phyloP scores from a whole-genome alignment of 352 stramenopile species.

The Phytophthora rubi region DNA sequence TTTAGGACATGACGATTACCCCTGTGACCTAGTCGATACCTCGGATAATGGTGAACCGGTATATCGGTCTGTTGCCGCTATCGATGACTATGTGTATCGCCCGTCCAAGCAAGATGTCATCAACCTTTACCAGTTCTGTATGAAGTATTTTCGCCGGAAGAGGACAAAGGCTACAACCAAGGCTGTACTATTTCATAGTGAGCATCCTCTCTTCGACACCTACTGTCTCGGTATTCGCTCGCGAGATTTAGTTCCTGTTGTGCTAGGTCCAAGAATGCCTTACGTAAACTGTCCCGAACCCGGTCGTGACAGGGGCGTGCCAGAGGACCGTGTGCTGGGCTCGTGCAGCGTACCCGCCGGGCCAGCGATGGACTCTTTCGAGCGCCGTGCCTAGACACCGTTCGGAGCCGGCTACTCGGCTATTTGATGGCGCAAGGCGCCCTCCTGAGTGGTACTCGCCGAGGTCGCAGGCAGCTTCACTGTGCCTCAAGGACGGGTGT shows the following conservation, averaged over 20 bases:
- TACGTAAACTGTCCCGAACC: not conserved
- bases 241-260: not conserved
- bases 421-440: no score
- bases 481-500: no score
- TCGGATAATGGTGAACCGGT: not conserved
- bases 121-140: constrained; percentile 4
- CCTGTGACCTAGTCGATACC: not conserved
- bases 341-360: no score
- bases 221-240: not conserved
- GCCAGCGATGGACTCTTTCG: no score
- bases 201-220: not conserved
- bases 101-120: not conserved
- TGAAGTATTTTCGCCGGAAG: constrained; percentile 3
- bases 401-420: no score
- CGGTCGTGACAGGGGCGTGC: no score
- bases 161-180: no score
- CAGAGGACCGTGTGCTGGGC: no score
- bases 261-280: not conserved
- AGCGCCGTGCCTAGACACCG: no score
- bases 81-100: constrained; percentile 9
- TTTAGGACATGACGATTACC: not conserved
- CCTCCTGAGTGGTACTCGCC: no score
- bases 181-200: not conserved
- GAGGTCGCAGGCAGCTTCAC: no score
- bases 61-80: not conserved